These are phyloP conservation scores for Scheffersomyces coipomensis DNA, from an alignment of 805 yeast species.

Conservation along the genomic window DNA sequence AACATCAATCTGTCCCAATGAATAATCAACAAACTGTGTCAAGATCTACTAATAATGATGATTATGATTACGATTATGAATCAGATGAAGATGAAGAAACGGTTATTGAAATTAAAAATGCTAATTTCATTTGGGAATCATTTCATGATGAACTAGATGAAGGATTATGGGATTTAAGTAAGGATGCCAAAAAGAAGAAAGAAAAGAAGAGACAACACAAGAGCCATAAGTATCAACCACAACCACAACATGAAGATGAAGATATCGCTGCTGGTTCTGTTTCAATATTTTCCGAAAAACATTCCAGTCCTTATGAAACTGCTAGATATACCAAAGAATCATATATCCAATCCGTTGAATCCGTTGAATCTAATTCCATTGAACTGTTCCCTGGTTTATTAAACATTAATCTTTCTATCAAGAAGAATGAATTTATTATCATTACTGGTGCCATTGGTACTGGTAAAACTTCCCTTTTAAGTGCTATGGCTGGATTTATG, in stretches of 20 bases:
- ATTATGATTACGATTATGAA: conserved; percentile 1
- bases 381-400: conserved; percentile 30
- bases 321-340: conserved; percentile 12
- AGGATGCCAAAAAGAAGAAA: conserved; percentile 9
- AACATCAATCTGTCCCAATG: neutral
- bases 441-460: conserved; percentile 44
- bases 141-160: conserved; percentile 22
- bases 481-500: conserved; percentile 42
- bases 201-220: neutral
- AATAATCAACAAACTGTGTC: neutral
- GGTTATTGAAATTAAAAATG: conserved; percentile 21
- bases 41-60: neutral
- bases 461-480: conserved; percentile 41
- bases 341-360: conserved; percentile 8
- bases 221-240: neutral
- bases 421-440: conserved; percentile 35
- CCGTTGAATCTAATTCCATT: conserved; percentile 5
- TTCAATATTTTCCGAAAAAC: conserved; percentile 3
- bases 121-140: conserved; percentile 30
- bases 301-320: neutral
- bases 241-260: neutral
- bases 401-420: conserved; percentile 29
- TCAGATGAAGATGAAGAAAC: conserved; percentile 3
- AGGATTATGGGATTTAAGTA: conserved; percentile 22
- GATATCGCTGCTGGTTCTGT: neutral